A percentile compares a stretch with the other conserved stretches of the same genome.
These are phyloP conservation scores for Blastobotrys attinorum DNA, from an alignment of 805 yeast species.

Conservation along the genomic window DNA sequence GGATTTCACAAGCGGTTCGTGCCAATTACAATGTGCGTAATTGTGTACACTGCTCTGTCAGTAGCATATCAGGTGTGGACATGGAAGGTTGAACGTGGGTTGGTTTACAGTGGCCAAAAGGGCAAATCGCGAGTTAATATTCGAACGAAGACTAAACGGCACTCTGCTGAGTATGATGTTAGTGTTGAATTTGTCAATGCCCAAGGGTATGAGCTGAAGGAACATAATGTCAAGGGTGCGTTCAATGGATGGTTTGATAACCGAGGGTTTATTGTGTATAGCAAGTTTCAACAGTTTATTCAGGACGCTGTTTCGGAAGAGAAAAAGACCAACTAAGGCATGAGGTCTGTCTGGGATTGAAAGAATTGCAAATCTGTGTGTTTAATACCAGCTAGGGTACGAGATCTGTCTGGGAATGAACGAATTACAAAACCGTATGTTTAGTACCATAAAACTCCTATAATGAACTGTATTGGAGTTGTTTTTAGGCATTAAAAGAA, in stretches of 20 bases:
- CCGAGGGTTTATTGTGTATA: slow-evolving; percentile 18
- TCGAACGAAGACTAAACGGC: slow-evolving; percentile 10
- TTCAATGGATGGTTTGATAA: slow-evolving; percentile 20
- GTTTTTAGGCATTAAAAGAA: too few relatives aligned
- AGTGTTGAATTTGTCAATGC: slow-evolving; percentile 10
- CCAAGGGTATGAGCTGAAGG: slow-evolving; percentile 7
- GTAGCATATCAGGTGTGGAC: slow-evolving; percentile 20
- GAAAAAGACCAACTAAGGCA: not conserved
- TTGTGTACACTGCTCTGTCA: slow-evolving; percentile 23
- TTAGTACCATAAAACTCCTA: too few relatives aligned
- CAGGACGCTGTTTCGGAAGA: not conserved
- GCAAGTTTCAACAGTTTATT: slow-evolving; percentile 12
- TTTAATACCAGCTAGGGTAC: too few relatives aligned
- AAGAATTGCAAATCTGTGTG: too few relatives aligned
- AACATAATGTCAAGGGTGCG: slow-evolving; percentile 3
- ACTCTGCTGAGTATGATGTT: slow-evolving; percentile 16
- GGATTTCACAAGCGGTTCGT: slow-evolving; percentile 25
- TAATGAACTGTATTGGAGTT: too few relatives aligned
- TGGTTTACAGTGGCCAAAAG: slow-evolving; percentile 24
- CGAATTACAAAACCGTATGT: too few relatives aligned
- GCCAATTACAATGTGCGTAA: slow-evolving; percentile 23
- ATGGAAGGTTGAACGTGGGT: slow-evolving; percentile 20
- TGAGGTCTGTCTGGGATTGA: too few relatives aligned
- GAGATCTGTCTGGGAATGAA: too few relatives aligned
- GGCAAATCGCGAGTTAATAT: slow-evolving; percentile 5